phyloP scores from a whole-genome alignment of 163 green algal species.

The Chlamydomonas reinhardtii region DNA sequence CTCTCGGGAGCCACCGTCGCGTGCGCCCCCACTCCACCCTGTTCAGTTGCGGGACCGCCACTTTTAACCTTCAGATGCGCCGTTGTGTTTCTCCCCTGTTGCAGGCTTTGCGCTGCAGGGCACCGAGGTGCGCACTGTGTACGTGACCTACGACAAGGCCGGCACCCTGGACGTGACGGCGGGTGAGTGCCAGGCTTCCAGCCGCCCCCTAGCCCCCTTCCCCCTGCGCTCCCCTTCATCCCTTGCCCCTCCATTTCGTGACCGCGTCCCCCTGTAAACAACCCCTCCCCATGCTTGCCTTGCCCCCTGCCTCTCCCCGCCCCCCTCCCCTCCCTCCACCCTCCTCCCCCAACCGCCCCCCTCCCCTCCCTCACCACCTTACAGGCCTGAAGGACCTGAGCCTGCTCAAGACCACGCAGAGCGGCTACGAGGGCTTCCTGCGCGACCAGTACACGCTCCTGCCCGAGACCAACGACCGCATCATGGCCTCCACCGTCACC shows the following conservation, averaged over 20 bases:
- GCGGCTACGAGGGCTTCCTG: conserved; percentile 92
- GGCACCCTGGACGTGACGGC: conserved; percentile 59
- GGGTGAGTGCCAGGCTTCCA: conserved; percentile 5
- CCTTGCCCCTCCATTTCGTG: background rate
- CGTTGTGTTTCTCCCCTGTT: too few species aligned
- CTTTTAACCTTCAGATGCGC: too few species aligned
- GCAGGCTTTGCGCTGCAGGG: conserved; percentile 64
- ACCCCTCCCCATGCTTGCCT: background rate
- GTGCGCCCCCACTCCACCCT: too few species aligned
- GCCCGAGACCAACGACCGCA: conserved; percentile 88
- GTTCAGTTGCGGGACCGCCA: too few species aligned
- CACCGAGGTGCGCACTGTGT: conserved; percentile 63
- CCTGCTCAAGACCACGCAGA: conserved; percentile 97
- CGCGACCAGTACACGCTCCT: conserved; percentile 93
- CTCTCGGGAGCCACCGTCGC: too few species aligned
- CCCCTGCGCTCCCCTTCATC: background rate
- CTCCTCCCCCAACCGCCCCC: background rate
- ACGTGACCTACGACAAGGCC: conserved; percentile 59
- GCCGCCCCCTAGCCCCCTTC: background rate
- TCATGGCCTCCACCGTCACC: conserved; percentile 91
- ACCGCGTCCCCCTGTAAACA: background rate
- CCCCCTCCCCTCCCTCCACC: background rate
- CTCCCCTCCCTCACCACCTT: background rate
- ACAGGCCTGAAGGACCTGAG: conserved; percentile 79
- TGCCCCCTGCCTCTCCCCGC: background rate